Evolutionary conservation across 768 basidiomycete species (phyloP), one percentile per base, ranked within the genome.

Genomic region (Pisolithus tinctorius): DNA sequence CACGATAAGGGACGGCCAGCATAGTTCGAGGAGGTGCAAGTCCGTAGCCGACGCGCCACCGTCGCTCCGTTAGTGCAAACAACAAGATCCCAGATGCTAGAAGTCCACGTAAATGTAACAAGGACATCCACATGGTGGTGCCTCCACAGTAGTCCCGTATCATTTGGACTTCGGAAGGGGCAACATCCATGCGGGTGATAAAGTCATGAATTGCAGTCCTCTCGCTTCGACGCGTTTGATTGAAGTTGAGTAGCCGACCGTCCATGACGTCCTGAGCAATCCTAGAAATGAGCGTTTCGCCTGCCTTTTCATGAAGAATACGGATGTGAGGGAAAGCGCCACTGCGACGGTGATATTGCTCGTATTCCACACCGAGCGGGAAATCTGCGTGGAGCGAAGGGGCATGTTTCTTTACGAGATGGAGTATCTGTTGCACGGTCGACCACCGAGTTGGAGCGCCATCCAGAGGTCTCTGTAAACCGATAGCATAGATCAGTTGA

Each of bases 11-110:
- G 0, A 80, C 77, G 1, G 78, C 77, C 1, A 80, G 67, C 55
- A 74, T 60, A 1, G 76, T 70, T 4, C 79, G 70, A 6, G 43
- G 53, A 2, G 56, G 57, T 44, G 74, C 73, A 4, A 78, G 69
- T 2, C 79, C 79, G 54, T 76, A 81, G 42, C 80, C 73, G 0
- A 80, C 79, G 29, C 78, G 59, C 76, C 77, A 80, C 10, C 76
- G 69, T 43, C 65, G 68, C 16, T 70, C 63, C 29, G 58, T 60
- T 0, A 81, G 58, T 1, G 62, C 60, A 44, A 71, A 71, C 2
- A 61, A 37, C 1, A 81, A 61, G 8, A 81, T 69, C 0, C 72
- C 74, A 1, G 65, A 60, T 0, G 64, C 71, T 30, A 80, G 49
- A 2, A 80, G 60, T 2, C 78, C 78, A 1, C 78, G 72, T 8